A percentile compares a stretch with the other conserved stretches of the same genome.
phyloP scores from a whole-genome alignment of 768 basidiomycete species.

The Trametopsis cervina region DNA sequence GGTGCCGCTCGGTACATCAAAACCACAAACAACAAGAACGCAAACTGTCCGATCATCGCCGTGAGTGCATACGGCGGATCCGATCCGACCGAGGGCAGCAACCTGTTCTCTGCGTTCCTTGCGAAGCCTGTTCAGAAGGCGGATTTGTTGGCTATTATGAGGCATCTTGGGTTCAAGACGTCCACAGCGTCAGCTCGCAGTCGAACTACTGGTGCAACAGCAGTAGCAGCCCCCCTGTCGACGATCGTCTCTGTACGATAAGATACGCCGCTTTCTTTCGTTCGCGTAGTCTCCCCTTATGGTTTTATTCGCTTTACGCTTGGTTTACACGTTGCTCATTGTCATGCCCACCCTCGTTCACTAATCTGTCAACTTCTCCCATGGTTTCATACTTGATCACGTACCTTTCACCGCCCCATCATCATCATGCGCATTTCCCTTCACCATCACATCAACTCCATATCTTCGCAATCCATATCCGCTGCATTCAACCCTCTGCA shows the following conservation, averaged over 20 bases:
- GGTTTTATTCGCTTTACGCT: background rate
- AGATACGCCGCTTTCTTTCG: background rate
- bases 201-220: constrained; percentile 14
- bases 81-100: constrained; percentile 52
- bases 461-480: constrained; percentile 10
- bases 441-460: constrained; percentile 14
- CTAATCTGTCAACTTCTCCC: constrained; percentile 10
- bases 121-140: constrained; percentile 87
- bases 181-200: constrained; percentile 45
- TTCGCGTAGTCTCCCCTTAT: background rate
- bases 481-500: constrained; percentile 15
- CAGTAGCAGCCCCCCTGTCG: constrained; percentile 10
- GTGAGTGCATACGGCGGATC: constrained; percentile 82
- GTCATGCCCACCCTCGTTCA: constrained; percentile 7
- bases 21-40: constrained; percentile 93
- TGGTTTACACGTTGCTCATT: constrained; percentile 6
- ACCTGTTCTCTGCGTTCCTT: constrained; percentile 74
- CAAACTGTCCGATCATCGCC: constrained; percentile 86
- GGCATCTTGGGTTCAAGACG: constrained; percentile 87
- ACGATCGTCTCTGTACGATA: constrained; percentile 3
- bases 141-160: constrained; percentile 73
- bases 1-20: constrained; percentile 96
- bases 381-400: constrained; percentile 8
- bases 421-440: constrained; percentile 18
- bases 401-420: constrained; percentile 13